These are phyloP conservation scores for Zygotorulaspora mrakii DNA, from an alignment of 1,139 yeast species.

Conservation along the genomic window DNA sequence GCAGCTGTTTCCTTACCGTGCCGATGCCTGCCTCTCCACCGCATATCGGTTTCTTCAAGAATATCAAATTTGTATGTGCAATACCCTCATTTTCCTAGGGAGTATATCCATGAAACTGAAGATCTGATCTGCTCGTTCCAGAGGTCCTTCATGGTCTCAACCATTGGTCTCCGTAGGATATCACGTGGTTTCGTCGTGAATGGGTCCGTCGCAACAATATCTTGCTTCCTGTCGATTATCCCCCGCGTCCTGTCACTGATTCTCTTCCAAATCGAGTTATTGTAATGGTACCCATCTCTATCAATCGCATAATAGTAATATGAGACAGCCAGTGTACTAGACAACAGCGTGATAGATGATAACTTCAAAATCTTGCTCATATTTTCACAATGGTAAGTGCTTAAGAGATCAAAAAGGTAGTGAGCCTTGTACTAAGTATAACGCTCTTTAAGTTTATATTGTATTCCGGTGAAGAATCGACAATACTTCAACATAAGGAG, in stretches of 20 bases:
- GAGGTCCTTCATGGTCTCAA: slow-evolving; percentile 33
- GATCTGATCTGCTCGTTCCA: slow-evolving; percentile 35
- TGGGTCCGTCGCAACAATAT: slow-evolving; percentile 15
- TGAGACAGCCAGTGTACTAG: slow-evolving; percentile 26
- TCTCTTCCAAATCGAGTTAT: slow-evolving; percentile 25
- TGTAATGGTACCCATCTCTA: slow-evolving; percentile 28
- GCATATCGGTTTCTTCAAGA: not conserved
- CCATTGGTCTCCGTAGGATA: slow-evolving; percentile 21
- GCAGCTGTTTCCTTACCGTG: too few relatives aligned
- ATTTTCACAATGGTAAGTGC: too few relatives aligned
- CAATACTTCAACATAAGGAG: too few relatives aligned
- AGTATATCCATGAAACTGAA: slow-evolving; percentile 31
- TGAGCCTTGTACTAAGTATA: too few relatives aligned
- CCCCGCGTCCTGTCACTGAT: slow-evolving; percentile 26
- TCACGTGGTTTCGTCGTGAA: slow-evolving; percentile 14
- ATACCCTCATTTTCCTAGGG: slow-evolving; percentile 22
- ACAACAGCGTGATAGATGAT: slow-evolving; percentile 23
- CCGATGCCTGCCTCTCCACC: too few relatives aligned
- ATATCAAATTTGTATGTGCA: not conserved
- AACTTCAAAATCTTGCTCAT: slow-evolving; percentile 28
- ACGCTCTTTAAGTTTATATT: too few relatives aligned
- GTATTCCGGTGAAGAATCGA: too few relatives aligned
- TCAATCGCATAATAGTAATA: slow-evolving; percentile 30
- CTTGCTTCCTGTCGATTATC: slow-evolving; percentile 26
- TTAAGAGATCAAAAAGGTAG: too few relatives aligned